A percentile compares a stretch with the other conserved stretches of the same genome.
Conservation (phyloP, 305 asterid species). For the Solanum hybrid region DNA sequence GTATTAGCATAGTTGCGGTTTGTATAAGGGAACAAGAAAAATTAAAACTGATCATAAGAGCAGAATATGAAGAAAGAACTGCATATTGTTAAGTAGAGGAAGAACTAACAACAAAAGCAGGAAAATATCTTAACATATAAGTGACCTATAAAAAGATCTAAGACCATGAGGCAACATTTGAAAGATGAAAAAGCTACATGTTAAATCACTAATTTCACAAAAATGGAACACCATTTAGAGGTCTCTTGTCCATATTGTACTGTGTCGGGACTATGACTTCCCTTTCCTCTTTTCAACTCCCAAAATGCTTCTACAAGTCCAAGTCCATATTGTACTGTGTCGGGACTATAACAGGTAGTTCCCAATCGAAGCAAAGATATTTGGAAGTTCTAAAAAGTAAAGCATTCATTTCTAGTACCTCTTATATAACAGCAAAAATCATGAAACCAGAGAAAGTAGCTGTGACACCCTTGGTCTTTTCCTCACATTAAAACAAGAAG, state of each 20-base stretch:
- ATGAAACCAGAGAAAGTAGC: neutral
- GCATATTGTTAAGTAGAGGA: neutral
- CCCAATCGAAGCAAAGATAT: neutral
- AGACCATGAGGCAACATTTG: neutral
- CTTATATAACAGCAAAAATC: neutral
- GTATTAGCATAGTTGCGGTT: neutral
- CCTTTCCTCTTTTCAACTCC: neutral
- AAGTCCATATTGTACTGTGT: too few species aligned
- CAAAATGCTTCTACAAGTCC: neutral
- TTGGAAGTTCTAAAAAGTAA: neutral
- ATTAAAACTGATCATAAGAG: neutral
- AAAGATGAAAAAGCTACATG: neutral
- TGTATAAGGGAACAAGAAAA: neutral
- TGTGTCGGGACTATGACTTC: neutral
- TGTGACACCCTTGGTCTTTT: neutral
- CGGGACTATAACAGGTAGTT: neutral
- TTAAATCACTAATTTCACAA: neutral
- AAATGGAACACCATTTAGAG: neutral
- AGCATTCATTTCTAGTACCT: neutral
- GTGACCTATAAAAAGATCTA: neutral
- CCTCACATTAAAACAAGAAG: neutral
- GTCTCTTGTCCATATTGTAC: neutral
- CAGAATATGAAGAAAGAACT: conserved; percentile 1
- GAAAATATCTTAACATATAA: neutral
- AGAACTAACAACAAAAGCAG: neutral